These are phyloP conservation scores for Nicotiana noctiflora DNA, from an alignment of 257 asterid genomes.

Conservation along the genomic window DNA sequence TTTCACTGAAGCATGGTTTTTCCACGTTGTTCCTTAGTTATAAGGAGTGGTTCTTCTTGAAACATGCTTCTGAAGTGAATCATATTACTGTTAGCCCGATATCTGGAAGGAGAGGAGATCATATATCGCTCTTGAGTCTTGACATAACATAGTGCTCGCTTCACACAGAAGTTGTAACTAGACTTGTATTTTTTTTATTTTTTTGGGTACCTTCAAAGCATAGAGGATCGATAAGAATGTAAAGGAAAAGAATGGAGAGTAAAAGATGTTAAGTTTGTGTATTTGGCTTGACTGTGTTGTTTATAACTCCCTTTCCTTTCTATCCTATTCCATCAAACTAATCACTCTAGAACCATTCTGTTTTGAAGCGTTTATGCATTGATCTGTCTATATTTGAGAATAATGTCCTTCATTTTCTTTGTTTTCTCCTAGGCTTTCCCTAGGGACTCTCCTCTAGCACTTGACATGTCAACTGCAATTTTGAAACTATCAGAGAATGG, in stretches of 20 bases:
- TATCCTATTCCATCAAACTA: neutral
- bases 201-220: no score
- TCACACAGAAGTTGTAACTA: neutral
- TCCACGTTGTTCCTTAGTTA: neutral
- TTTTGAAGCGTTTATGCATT: neutral
- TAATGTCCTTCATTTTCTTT: neutral
- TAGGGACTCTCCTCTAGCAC: constrained; percentile 45
- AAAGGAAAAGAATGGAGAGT: neutral
- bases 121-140: neutral
- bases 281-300: neutral
- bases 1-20: neutral
- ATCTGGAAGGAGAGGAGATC: neutral
- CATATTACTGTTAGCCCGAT: neutral
- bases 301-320: neutral
- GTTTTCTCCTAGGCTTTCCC: constrained; percentile 37
- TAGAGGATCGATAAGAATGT: neutral
- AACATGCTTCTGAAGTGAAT: neutral
- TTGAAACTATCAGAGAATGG: constrained; percentile 47
- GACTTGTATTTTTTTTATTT: neutral
- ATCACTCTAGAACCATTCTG: neutral
- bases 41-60: neutral
- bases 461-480: constrained; percentile 57
- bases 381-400: neutral
- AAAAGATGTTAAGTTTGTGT: neutral
- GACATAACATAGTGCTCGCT: neutral